These are phyloP conservation scores for Myxozyma mucilagina DNA, from an alignment of 805 yeast genomes.

Conservation along the genomic window DNA sequence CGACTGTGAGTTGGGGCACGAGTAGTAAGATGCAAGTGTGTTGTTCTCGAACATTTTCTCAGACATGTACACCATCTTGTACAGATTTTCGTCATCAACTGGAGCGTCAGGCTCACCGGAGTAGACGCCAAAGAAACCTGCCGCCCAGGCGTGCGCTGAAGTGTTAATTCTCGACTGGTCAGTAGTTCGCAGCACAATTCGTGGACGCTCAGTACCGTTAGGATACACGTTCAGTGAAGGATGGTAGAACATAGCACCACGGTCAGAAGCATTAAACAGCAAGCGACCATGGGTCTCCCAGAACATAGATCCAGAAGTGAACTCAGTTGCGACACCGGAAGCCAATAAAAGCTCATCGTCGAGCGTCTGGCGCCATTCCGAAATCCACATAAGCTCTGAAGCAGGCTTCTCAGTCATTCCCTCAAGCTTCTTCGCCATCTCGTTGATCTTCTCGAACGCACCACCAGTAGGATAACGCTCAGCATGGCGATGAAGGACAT, in stretches of 20 bases:
- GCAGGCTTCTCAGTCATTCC: constrained; percentile 36
- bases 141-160: constrained; percentile 48
- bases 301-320: constrained; percentile 40
- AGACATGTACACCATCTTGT: constrained; percentile 39
- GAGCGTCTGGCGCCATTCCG: constrained; percentile 40
- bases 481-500: constrained; percentile 73
- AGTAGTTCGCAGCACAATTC: constrained; percentile 44
- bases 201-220: constrained; percentile 40
- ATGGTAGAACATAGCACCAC: constrained; percentile 37
- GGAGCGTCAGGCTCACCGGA: constrained; percentile 39
- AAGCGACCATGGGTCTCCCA: constrained; percentile 47
- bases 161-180: constrained; percentile 44
- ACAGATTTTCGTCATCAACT: constrained; percentile 36
- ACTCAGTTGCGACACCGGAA: constrained; percentile 44
- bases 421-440: constrained; percentile 40
- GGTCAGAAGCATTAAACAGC: constrained; percentile 39
- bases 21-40: constrained; percentile 43
- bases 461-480: constrained; percentile 66
- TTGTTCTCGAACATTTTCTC: constrained; percentile 41
- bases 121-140: constrained; percentile 46
- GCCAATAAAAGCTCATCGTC: constrained; percentile 42
- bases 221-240: constrained; percentile 37
- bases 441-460: constrained; percentile 44
- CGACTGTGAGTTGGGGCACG: constrained; percentile 42
- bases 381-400: constrained; percentile 39